Evolutionary conservation across 2,329 filamentous ascomycete genomes (phyloP).

Genomic region (Chrysoporthe cubensis): DNA sequence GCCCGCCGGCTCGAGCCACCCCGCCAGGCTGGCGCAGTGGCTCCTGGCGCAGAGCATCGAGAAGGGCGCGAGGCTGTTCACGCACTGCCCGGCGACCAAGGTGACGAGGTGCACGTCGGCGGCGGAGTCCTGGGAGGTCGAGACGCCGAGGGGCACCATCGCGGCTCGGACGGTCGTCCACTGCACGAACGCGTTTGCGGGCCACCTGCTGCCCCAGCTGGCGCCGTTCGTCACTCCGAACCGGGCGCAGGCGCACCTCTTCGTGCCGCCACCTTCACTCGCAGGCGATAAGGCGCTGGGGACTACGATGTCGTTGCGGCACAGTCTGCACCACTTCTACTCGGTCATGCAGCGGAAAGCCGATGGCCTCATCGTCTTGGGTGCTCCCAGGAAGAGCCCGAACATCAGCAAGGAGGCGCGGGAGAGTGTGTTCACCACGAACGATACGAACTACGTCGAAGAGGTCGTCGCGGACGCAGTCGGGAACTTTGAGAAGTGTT

Average conservation of each 20-base stretch:
- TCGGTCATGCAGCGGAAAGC: conserved; percentile 50
- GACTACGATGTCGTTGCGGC: conserved; percentile 50
- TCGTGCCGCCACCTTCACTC: conserved; percentile 45
- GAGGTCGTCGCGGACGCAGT: conserved; percentile 46
- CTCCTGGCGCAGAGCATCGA: conserved; percentile 43
- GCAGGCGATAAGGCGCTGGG: conserved; percentile 39
- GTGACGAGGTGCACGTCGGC: conserved; percentile 32
- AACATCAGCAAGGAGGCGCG: conserved; percentile 39
- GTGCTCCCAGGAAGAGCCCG: conserved; percentile 47
- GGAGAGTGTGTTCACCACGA: conserved; percentile 38
- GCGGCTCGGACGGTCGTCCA: conserved; percentile 39
- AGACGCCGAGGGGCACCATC: conserved; percentile 40
- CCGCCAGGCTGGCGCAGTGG: conserved; percentile 54
- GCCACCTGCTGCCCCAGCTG: conserved; percentile 43
- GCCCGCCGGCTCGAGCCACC: conserved; percentile 53
- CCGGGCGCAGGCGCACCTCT: conserved; percentile 48
- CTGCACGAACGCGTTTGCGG: conserved; percentile 46
- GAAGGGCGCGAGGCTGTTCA: conserved; percentile 46
- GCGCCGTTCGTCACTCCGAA: conserved; percentile 44
- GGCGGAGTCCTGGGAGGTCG: conserved; percentile 37
- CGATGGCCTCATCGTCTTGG: conserved; percentile 49
- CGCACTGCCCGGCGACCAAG: conserved; percentile 45
- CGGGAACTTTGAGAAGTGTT: conserved; percentile 40
- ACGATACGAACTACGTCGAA: conserved; percentile 45
- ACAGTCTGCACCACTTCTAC: conserved; percentile 52